Base-by-base conservation (phyloP, 345 rosid species). In the Nephelium lappaceum region DNA sequence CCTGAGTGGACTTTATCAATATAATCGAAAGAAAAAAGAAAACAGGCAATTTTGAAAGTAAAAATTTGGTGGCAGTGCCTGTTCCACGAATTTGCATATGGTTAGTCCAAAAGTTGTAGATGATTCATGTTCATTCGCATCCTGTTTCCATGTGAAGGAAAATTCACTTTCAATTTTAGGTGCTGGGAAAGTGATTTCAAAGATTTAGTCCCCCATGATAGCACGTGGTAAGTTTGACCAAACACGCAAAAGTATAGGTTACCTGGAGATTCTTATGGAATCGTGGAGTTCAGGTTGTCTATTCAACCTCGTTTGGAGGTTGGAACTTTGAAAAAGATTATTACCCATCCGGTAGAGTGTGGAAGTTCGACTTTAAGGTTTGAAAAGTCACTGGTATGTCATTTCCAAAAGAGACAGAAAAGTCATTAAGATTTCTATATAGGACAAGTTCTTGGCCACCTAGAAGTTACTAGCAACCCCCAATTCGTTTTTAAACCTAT, bases 21-120 rank as follows among this genome's bases (percentile, higher is more conserved):
- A 39, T 7, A 25, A 45, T 73, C 21, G 0, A 18, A 16, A 51
- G 16, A 11, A 47, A 47, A 0, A 47, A 47, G 18, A 43, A 24
- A 4, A 24, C 4, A 27, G 43, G 36, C 78, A 75, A 66, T 51
- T 75, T 75, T 75, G 64, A 31, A 49, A 75, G 47, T 75, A 65
- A 18, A 53, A 66, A 75, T 65, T 27, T 75, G 24, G 49, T n/a
- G 63, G 38, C 38, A n/a, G 74, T 43, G 64, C 39, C 45, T 12
- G 36, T 31, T 70, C 63, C 60, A 42, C 23, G n/a, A n/a, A n/a
- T n/a, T n/a, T n/a, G n/a, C n/a, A n/a, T n/a, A n/a, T n/a, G n/a
- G n/a, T n/a, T n/a, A n/a, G 45, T 25, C 10, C 8, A 31, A n/a
- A 41, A 58, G 24, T 62, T 62, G 15, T 73, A 51, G 11, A 73